Conservation (phyloP, 148 eudicot genomes). For the Diospyros kaki region DNA sequence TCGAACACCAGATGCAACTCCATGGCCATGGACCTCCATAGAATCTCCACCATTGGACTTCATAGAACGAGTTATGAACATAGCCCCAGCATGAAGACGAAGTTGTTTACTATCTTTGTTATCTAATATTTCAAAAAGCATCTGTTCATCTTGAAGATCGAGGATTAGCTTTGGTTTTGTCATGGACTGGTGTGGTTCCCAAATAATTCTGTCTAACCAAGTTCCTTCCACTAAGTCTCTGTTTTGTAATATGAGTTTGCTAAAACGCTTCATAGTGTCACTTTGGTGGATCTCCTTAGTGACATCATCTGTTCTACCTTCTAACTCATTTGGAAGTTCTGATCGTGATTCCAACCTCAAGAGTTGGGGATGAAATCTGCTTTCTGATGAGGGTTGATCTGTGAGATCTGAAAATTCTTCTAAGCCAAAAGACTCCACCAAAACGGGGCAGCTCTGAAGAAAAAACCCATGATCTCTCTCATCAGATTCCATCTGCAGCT, state of each 20-base stretch:
- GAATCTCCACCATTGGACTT: slow-evolving; percentile 40
- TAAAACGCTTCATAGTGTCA: slow-evolving; percentile 61
- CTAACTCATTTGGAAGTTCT: slow-evolving; percentile 24
- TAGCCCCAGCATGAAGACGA: slow-evolving; percentile 85
- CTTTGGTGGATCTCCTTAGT: slow-evolving; percentile 34
- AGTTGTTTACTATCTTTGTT: slow-evolving; percentile 56
- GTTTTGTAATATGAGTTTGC: slow-evolving; percentile 66
- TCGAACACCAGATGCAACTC: slow-evolving; percentile 45
- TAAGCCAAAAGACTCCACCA: slow-evolving; percentile 63
- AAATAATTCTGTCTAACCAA: slow-evolving; percentile 81
- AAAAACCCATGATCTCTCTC: slow-evolving; percentile 35
- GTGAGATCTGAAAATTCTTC: slow-evolving; percentile 25
- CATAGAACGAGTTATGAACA: slow-evolving; percentile 55
- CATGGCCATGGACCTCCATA: slow-evolving; percentile 53
- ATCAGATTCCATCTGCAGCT: slow-evolving; percentile 17
- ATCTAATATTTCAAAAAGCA: slow-evolving; percentile 90
- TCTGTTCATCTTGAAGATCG: slow-evolving; percentile 93
- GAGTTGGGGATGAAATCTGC: slow-evolving; percentile 66
- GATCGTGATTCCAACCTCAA: slow-evolving; percentile 69
- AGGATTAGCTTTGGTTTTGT: slow-evolving; percentile 72
- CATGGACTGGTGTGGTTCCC: slow-evolving; percentile 66
- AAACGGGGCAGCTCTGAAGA: slow-evolving; percentile 25
- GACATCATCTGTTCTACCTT: slow-evolving; percentile 35
- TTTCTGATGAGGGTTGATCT: slow-evolving; percentile 22
- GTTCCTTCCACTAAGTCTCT: slow-evolving; percentile 76